Evolutionary conservation across 257 asterid species (phyloP), one percentile per base, ranked within the genome.

Genomic region (Cordia subcordata): DNA sequence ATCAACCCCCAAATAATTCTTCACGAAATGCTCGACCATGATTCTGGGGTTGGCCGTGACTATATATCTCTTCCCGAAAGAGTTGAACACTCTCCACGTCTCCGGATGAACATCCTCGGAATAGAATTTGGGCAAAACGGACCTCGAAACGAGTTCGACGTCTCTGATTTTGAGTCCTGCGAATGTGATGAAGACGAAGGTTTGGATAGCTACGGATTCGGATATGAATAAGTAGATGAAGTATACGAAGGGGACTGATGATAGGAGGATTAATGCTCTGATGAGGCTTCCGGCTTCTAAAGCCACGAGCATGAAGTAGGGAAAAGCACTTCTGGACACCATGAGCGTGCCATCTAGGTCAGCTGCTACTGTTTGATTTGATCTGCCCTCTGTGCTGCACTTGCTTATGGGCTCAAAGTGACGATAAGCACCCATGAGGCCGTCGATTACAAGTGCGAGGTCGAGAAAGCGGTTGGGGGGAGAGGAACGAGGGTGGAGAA

Each of bases 261-360:
- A 11, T 11, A 88, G 53, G 0, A 92, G 88, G 27, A 88, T 2
- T 5, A 85, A 0, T 10, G 96, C 96, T 10, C 98, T 81, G 0
- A 81, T 32, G 2, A 84, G 62, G 77, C 84, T 84, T 6, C 98
- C 98, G 4, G 93, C 98, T 72, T 92, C 96, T 10, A 92, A 54
- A 32, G 98, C 96, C 0, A 92, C 68, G 21, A 92, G 95, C 80
- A 92, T 61, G 82, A 61, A 88, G 72, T 88, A 88, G 0, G 98
- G 94, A 27, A 92, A 88, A 0, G 96, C 72, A 58, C 78, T 85
- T 11, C 61, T 58, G 0, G 96, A 85, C 1, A 79, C 55, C 10
- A 85, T 50, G 37, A 92, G 82, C 0, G 98, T 86, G 39, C 96
- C 96, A 37, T 92, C 98, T n/a, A 92, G 74, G 60, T 85, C 94